phyloP scores from a whole-genome alignment of 805 yeast genomes.

The Dipodascus albidus region DNA sequence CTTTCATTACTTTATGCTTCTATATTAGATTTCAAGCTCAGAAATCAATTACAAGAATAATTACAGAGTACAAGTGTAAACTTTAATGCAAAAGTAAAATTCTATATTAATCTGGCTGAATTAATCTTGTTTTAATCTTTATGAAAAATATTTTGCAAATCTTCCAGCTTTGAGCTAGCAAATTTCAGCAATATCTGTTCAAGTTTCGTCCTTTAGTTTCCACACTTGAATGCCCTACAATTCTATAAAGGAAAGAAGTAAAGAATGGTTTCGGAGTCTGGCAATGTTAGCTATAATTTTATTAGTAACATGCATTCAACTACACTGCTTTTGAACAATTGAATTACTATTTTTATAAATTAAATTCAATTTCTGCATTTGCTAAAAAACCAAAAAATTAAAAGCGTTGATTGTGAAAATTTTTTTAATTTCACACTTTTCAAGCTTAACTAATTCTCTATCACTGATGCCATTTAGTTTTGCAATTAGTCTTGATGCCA shows the following conservation, averaged over 20 bases:
- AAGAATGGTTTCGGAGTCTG: constrained; percentile 59
- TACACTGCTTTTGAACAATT: constrained; percentile 44
- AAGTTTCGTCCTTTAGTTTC: constrained; percentile 62
- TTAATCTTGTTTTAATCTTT: too few relatives aligned
- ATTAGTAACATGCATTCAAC: constrained; percentile 59
- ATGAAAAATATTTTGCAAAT: too few relatives aligned
- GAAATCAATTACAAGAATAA: too few relatives aligned
- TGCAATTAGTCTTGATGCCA: constrained; percentile 48
- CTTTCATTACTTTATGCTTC: too few relatives aligned
- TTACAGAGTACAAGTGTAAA: too few relatives aligned
- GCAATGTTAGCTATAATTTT: constrained; percentile 74
- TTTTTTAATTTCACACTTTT: constrained; percentile 36
- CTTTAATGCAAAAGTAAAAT: too few relatives aligned
- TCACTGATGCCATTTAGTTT: constrained; percentile 62
- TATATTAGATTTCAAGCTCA: too few relatives aligned
- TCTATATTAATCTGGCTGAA: too few relatives aligned
- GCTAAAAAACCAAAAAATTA: constrained; percentile 15
- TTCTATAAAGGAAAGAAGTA: constrained; percentile 24
- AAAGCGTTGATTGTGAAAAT: constrained; percentile 25
- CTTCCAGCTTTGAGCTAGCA: constrained; percentile 62
- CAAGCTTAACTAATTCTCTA: constrained; percentile 55
- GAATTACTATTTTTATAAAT: constrained; percentile 38
- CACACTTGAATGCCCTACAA: constrained; percentile 71
- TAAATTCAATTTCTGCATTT: constrained; percentile 1
- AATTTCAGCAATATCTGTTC: constrained; percentile 48